Evolutionary conservation across 2,329 filamentous ascomycete species (phyloP).

Genomic region (Aspergillus sp.): DNA sequence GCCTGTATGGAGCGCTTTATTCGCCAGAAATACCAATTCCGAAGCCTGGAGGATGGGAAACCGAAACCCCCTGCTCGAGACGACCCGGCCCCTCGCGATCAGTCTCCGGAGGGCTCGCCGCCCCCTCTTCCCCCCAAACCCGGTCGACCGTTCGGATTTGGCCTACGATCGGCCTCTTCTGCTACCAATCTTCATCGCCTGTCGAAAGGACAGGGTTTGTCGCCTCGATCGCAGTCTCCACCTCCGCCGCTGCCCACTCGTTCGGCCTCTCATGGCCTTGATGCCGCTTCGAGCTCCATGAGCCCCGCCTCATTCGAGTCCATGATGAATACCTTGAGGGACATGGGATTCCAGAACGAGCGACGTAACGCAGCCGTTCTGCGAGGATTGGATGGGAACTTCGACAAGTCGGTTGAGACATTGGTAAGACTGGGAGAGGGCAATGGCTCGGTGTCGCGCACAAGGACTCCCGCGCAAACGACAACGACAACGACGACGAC

Average conservation of each 20-base stretch:
- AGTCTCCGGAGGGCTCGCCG: slow-evolving; percentile 53
- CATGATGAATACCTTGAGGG: slow-evolving; percentile 73
- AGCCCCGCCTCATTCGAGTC: slow-evolving; percentile 55
- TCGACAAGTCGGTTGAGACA: slow-evolving; percentile 83
- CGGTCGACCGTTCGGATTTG: slow-evolving; percentile 60
- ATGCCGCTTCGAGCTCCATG: slow-evolving; percentile 59
- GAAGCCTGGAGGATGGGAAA: slow-evolving; percentile 49
- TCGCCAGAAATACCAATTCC: slow-evolving; percentile 83
- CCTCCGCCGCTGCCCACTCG: slow-evolving; percentile 25
- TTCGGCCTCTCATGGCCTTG: slow-evolving; percentile 53
- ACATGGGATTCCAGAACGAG: slow-evolving; percentile 89
- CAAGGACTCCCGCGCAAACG: slow-evolving; percentile 51
- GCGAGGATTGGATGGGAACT: slow-evolving; percentile 76
- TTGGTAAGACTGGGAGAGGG: slow-evolving; percentile 75
- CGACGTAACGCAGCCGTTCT: slow-evolving; percentile 78
- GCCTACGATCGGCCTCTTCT: slow-evolving; percentile 67
- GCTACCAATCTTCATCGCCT: slow-evolving; percentile 62
- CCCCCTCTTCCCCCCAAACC: slow-evolving; percentile 60
- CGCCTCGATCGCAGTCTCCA: slow-evolving; percentile 26
- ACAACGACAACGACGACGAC: slow-evolving; percentile 19
- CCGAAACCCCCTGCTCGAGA: slow-evolving; percentile 49
- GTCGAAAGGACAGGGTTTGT: slow-evolving; percentile 54
- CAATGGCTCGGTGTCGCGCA: slow-evolving; percentile 49
- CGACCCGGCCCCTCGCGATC: slow-evolving; percentile 53
- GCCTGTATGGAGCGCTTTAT: slow-evolving; percentile 95